Percentiles rank a stretch among this genome's conserved stretches.
Conservation (phyloP, 768 basidiomycete species). For the Harrya chromipes region DNA sequence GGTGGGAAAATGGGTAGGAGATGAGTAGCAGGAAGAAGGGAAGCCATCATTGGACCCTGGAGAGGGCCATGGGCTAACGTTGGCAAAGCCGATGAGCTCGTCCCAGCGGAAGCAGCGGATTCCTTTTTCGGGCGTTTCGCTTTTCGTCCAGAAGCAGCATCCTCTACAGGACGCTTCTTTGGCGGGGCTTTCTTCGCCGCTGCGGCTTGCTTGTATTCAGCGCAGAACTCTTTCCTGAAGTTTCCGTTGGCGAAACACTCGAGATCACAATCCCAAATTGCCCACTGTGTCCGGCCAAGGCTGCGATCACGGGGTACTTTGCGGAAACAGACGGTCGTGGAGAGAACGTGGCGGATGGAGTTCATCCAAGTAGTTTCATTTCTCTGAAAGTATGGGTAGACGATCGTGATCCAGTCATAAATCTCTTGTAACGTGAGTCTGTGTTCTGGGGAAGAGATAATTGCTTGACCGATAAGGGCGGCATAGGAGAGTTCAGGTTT, state of each 20-base stretch:
- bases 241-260: conserved; percentile 81
- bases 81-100: conserved; percentile 19
- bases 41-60: conserved; percentile 17
- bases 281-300: conserved; percentile 84
- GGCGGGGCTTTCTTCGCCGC: conserved; percentile 28
- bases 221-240: conserved; percentile 64
- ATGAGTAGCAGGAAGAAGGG: conserved; percentile 24
- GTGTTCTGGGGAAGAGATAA: conserved; percentile 79
- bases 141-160: conserved; percentile 37
- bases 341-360: conserved; percentile 94
- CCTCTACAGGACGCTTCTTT: conserved; percentile 42
- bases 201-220: conserved; percentile 33
- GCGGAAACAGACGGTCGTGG: conserved; percentile 87
- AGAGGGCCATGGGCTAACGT: conserved; percentile 20
- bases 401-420: conserved; percentile 92
- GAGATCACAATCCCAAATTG: conserved; percentile 78
- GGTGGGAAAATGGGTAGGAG: conserved; percentile 46
- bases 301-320: conserved; percentile 77
- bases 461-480: conserved; percentile 92
- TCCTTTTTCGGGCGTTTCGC: conserved; percentile 46
- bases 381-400: conserved; percentile 90
- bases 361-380: conserved; percentile 98
- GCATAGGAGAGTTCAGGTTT: conserved; percentile 93
- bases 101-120: conserved; percentile 20
- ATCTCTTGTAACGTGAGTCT: conserved; percentile 93